phyloP scores from a whole-genome alignment of 345 rosid genomes.

The Trapa bicornis region DNA sequence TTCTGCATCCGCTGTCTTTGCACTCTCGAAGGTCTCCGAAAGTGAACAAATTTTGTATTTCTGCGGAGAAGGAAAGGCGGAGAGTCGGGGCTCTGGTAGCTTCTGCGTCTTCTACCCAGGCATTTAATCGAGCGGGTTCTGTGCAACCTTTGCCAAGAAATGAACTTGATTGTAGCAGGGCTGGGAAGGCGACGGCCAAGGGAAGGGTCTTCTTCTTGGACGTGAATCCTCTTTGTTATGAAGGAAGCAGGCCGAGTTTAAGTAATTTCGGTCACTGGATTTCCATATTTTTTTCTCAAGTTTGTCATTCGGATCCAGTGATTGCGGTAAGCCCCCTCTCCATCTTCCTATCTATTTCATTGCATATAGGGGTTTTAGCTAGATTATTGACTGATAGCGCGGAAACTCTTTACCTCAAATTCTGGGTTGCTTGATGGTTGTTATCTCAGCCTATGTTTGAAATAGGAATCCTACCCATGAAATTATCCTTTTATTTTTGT shows the following conservation, averaged over 20 bases:
- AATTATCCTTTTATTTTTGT: background rate
- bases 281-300: slow-evolving; percentile 75
- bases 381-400: background rate
- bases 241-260: slow-evolving; percentile 67
- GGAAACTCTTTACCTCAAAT: background rate
- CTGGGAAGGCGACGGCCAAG: slow-evolving; percentile 15
- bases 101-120: background rate
- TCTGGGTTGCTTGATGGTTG: background rate
- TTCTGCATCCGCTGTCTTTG: background rate
- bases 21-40: slow-evolving; percentile 2
- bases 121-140: background rate
- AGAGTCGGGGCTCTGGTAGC: background rate
- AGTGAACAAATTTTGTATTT: background rate
- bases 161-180: slow-evolving; percentile 10
- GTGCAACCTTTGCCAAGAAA: slow-evolving; percentile 13
- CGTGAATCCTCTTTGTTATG: slow-evolving; percentile 77
- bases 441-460: background rate
- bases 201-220: slow-evolving; percentile 85
- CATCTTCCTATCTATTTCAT: background rate
- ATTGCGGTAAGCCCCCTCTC: slow-evolving; percentile 46
- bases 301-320: slow-evolving; percentile 68
- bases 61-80: slow-evolving; percentile 1
- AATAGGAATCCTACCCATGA: background rate
- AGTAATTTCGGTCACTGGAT: slow-evolving; percentile 62
- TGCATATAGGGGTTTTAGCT: background rate